Conservation (phyloP, 1,284 basidiomycete genomes). For the Naganishia albida region DNA sequence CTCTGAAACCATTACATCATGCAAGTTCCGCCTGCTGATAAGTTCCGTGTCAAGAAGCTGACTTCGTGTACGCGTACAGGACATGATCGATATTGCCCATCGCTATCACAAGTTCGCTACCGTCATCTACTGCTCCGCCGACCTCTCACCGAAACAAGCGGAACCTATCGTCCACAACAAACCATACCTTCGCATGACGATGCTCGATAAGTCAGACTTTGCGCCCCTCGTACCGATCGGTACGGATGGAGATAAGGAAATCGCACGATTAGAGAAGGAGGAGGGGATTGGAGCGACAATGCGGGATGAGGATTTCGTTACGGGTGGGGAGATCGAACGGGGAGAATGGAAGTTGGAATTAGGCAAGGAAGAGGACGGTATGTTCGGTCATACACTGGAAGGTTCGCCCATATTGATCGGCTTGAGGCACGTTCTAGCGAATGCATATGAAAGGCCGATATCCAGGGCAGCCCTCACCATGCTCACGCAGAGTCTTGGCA, state of each 20-base stretch:
- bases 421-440: slow-evolving; percentile 39
- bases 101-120: slow-evolving; percentile 38
- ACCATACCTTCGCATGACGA: slow-evolving; percentile 52
- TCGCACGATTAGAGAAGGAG: slow-evolving; percentile 35
- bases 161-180: slow-evolving; percentile 42
- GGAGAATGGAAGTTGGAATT: slow-evolving; percentile 48
- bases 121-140: slow-evolving; percentile 53
- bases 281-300: slow-evolving; percentile 48
- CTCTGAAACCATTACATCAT: slow-evolving; percentile 10
- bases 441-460: slow-evolving; percentile 52
- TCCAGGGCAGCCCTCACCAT: slow-evolving; percentile 51
- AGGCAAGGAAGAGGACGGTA: slow-evolving; percentile 47
- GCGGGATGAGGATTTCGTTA: slow-evolving; percentile 53
- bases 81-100: slow-evolving; percentile 43
- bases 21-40: not conserved
- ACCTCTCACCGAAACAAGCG: slow-evolving; percentile 42
- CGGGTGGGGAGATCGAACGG: slow-evolving; percentile 50
- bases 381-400: slow-evolving; percentile 32
- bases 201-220: slow-evolving; percentile 54
- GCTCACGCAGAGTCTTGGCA: slow-evolving; percentile 47
- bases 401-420: too few relatives aligned
- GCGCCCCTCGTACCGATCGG: slow-evolving; percentile 43
- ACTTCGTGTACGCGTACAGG: slow-evolving; percentile 32
- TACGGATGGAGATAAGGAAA: slow-evolving; percentile 34
- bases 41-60: slow-evolving; percentile 1